Conservation (phyloP, 495 filamentous ascomycete genomes). For the Arthonia radiata region DNA sequence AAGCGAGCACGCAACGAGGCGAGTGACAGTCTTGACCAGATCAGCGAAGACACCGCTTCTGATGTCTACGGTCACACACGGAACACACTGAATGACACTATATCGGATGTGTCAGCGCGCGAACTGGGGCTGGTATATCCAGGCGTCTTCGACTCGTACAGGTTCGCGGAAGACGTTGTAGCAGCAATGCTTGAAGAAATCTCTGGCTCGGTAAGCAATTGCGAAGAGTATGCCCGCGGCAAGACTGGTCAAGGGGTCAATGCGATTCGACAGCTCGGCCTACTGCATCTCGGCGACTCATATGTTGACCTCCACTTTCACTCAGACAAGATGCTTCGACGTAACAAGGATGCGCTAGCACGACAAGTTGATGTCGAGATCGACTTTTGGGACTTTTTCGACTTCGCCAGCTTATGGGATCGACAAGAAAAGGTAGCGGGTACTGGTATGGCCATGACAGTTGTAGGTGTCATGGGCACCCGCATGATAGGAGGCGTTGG, state of each 20-base stretch:
- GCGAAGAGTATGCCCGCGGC: constrained; percentile 61
- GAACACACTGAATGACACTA: constrained; percentile 39
- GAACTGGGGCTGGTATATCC: constrained; percentile 68
- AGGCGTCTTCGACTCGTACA: constrained; percentile 60
- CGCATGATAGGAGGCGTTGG: constrained; percentile 59
- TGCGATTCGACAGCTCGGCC: constrained; percentile 62
- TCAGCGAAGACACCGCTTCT: constrained; percentile 61
- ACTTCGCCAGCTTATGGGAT: constrained; percentile 57
- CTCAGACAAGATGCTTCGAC: constrained; percentile 75
- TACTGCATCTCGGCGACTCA: constrained; percentile 69
- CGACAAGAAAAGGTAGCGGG: constrained; percentile 83
- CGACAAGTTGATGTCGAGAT: constrained; percentile 67
- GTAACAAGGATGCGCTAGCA: constrained; percentile 52
- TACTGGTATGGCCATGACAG: constrained; percentile 78
- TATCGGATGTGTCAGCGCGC: constrained; percentile 45
- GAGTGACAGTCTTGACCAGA: constrained; percentile 52
- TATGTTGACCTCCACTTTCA: constrained; percentile 68
- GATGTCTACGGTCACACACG: constrained; percentile 68
- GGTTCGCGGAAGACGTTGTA: constrained; percentile 85
- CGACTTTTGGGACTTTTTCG: constrained; percentile 83
- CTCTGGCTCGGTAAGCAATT: constrained; percentile 44
- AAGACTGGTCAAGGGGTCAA: constrained; percentile 66
- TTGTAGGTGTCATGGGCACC: constrained; percentile 63
- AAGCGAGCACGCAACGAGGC: constrained; percentile 63
- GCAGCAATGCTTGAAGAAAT: constrained; percentile 76